phyloP scores from a whole-genome alignment of 1,284 basidiomycete genomes.

The Lentinula novae-zelandiae region DNA sequence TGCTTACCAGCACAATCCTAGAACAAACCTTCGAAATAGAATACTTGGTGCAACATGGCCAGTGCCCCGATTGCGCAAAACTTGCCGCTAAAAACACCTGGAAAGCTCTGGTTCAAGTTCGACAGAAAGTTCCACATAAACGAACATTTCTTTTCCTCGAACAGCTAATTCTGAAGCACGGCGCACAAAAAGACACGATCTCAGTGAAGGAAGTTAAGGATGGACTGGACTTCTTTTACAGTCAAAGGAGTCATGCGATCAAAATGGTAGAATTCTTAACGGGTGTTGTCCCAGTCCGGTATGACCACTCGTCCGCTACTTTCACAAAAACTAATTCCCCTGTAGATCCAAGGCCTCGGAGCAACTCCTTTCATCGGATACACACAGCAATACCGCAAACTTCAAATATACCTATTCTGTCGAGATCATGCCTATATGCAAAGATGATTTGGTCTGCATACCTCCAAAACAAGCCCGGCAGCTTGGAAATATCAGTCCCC shows the following conservation, averaged over 20 bases:
- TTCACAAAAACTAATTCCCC: neutral
- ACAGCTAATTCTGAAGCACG: constrained; percentile 96
- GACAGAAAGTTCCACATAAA: constrained; percentile 97
- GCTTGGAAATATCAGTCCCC: constrained; percentile 85
- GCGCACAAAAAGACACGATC: constrained; percentile 95
- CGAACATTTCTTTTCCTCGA: constrained; percentile 97
- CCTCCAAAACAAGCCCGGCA: constrained; percentile 79
- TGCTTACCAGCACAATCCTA: constrained; percentile 91
- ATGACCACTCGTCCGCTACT: constrained; percentile 23
- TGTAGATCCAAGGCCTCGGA: constrained; percentile 86
- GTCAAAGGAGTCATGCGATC: constrained; percentile 85
- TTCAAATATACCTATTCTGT: constrained; percentile 99
- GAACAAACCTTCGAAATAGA: constrained; percentile 98
- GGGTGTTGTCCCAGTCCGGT: constrained; percentile 87
- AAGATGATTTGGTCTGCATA: constrained; percentile 94
- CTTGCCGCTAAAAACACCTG: constrained; percentile 98
- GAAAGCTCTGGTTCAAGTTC: constrained; percentile 96
- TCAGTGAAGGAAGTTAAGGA: constrained; percentile 91
- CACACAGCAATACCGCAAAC: constrained; percentile 89
- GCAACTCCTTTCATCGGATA: constrained; percentile 90
- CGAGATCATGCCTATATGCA: constrained; percentile 96
- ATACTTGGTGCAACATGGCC: constrained; percentile 92
- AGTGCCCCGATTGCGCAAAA: constrained; percentile 92
- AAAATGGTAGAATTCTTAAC: constrained; percentile 97
- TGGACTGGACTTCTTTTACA: constrained; percentile 97